Conservation (phyloP, 2,329 filamentous ascomycete species). For the Trichoderma sp. region DNA sequence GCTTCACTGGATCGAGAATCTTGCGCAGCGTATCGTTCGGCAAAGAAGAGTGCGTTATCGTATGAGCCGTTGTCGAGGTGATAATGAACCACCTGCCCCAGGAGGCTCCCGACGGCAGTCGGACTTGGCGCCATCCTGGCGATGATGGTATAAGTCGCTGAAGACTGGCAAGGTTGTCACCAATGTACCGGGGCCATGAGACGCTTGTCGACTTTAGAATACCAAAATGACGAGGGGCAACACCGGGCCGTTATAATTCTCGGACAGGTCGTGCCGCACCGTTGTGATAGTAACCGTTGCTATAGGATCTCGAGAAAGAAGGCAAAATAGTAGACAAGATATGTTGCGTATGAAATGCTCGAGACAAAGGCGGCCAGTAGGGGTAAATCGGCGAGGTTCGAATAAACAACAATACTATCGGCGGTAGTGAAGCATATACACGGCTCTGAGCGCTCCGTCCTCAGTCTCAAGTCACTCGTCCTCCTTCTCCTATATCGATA, state of each 20-base stretch:
- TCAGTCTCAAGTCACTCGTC: neutral
- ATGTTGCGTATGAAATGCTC: neutral
- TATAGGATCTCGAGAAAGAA: neutral
- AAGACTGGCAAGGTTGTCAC: constrained; percentile 25
- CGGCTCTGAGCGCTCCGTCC: neutral
- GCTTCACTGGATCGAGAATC: constrained; percentile 81
- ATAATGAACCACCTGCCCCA: constrained; percentile 64
- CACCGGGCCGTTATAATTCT: neutral
- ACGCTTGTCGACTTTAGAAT: constrained; percentile 4
- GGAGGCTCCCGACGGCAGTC: constrained; percentile 51
- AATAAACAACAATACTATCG: neutral
- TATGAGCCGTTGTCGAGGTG: constrained; percentile 86
- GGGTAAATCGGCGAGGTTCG: neutral
- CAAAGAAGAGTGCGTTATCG: constrained; percentile 91
- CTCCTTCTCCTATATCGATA: neutral
- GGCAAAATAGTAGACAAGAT: neutral
- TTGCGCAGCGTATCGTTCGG: constrained; percentile 80
- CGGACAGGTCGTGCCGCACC: neutral
- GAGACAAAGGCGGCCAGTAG: neutral
- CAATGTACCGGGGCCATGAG: constrained; percentile 33
- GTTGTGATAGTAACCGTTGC: neutral
- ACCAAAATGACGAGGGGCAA: neutral
- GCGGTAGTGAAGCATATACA: neutral
- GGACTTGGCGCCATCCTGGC: constrained; percentile 55
- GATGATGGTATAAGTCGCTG: constrained; percentile 23